Base-by-base conservation (phyloP, 169 alveolate genomes). In the Cyclospora cayetanensis region DNA sequence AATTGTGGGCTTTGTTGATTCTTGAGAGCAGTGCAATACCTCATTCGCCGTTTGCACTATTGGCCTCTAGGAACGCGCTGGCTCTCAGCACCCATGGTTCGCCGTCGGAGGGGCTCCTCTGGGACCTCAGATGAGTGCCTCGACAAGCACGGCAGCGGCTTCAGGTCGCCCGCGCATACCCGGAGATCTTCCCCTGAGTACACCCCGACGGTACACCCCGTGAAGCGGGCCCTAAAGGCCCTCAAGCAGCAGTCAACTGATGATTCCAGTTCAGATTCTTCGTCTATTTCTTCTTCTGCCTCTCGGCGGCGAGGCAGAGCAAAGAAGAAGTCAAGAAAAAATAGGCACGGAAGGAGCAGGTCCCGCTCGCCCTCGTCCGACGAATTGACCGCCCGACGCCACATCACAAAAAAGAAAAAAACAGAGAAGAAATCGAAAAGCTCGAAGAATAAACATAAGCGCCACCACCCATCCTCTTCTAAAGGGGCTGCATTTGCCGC, bases 181-280 rank as follows among this genome's bases (percentile, higher is more conserved):
- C 29, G 84, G 27, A 22, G 84, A 20, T 20, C 35, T 22, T 72
- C 84, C 52, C 84, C 84, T 41, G 84, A 72, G 55, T 72, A 72
- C 35, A 37, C 60, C 52, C 84, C 84, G n/a, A 72, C 41, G 84
- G n/a, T 5, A 34, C 84, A 60, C 11, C 55, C 84, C 63, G 27
- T 18, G 22, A n/a, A n/a, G n/a, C n/a, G n/a, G n/a, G n/a, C n/a
- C n/a, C n/a, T n/a, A n/a, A n/a, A 46, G 60, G 60, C 60, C 60
- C 60, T 46, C 11, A 22, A 46, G 20, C 11, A 1, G 0, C 60
- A 15, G 0, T 22, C 60, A 46, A 46, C 25, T 12, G 60, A 46
- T 0, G 60, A 12, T 46, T 46, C 60, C 60, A n/a, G n/a, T n/a
- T 46, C 60, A 46, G 60, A 46, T 22, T 15, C 39, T 60, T 60